A percentile compares a stretch with the other conserved stretches of the same genome.
phyloP scores from a whole-genome alignment of 495 filamentous ascomycete species.

The Filosporella fistucella region DNA sequence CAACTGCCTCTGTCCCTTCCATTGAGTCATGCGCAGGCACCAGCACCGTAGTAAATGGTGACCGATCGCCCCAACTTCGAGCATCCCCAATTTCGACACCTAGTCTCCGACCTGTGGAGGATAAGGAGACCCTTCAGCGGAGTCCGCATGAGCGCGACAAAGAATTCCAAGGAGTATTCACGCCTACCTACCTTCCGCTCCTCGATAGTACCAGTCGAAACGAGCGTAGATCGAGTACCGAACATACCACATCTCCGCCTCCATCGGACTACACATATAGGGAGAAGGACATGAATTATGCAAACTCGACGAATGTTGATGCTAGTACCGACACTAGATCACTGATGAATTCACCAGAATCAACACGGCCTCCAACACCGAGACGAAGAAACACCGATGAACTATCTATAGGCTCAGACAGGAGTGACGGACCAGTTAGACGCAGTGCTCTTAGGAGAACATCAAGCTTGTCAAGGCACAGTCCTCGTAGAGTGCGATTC shows the following conservation, averaged over 20 bases:
- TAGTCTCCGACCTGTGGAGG: constrained; percentile 16
- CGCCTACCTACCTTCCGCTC: constrained; percentile 53
- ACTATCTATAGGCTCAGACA: constrained; percentile 34
- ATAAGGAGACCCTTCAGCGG: constrained; percentile 19
- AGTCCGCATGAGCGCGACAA: constrained; percentile 47
- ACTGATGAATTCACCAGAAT: constrained; percentile 8
- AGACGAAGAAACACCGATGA: constrained; percentile 22
- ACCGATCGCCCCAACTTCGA: background rate
- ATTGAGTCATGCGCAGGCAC: constrained; percentile 15
- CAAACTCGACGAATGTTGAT: too few species aligned
- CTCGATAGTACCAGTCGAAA: constrained; percentile 41
- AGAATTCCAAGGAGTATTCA: constrained; percentile 57
- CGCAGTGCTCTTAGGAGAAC: constrained; percentile 46
- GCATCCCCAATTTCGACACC: constrained; percentile 16
- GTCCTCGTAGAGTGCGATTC: constrained; percentile 50
- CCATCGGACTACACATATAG: constrained; percentile 2
- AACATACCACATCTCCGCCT: constrained; percentile 11
- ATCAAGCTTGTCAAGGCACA: constrained; percentile 38
- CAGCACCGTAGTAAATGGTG: background rate
- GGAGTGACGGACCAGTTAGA: constrained; percentile 32
- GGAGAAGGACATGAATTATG: constrained; percentile 8
- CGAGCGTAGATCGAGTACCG: constrained; percentile 17
- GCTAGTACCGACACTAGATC: constrained; percentile 19
- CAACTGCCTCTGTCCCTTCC: background rate
- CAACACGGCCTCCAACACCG: constrained; percentile 8